phyloP scores from a whole-genome alignment of 2,329 filamentous ascomycete species.

The Tolypocladium paradoxum region DNA sequence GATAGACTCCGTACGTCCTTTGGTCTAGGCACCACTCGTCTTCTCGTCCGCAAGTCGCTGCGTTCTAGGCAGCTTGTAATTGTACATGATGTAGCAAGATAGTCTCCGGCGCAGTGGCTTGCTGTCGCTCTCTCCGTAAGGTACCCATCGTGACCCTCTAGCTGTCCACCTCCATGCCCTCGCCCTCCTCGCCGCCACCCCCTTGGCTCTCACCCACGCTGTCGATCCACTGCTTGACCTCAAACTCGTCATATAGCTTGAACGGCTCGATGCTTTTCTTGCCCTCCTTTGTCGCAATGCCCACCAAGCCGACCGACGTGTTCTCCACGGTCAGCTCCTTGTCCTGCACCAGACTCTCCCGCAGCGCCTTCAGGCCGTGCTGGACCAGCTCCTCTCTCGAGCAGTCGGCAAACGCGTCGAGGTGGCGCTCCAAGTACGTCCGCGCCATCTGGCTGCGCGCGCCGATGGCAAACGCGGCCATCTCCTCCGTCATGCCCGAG shows the following conservation, averaged over 20 bases:
- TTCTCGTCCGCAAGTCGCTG: neutral
- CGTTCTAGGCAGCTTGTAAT: constrained; percentile 16
- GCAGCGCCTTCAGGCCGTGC: constrained; percentile 83
- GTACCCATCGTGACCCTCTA: constrained; percentile 10
- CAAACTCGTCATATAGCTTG: constrained; percentile 81
- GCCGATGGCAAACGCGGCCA: constrained; percentile 91
- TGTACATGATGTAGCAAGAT: constrained; percentile 23
- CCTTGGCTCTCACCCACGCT: constrained; percentile 46
- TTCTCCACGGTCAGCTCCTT: constrained; percentile 97
- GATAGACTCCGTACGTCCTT: neutral
- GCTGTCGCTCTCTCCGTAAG: neutral
- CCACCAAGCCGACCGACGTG: constrained; percentile 81
- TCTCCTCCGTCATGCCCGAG: constrained; percentile 91
- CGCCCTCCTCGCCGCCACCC: constrained; percentile 26
- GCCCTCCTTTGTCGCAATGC: constrained; percentile 38
- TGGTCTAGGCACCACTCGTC: neutral
- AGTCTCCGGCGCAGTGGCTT: neutral
- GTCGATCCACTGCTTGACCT: constrained; percentile 79
- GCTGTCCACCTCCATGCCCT: constrained; percentile 24
- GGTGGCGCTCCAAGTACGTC: constrained; percentile 88
- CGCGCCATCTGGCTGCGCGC: constrained; percentile 94
- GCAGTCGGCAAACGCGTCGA: constrained; percentile 70
- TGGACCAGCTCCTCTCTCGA: constrained; percentile 76
- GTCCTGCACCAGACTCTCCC: constrained; percentile 93
- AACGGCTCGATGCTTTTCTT: constrained; percentile 63